Conservation (phyloP, 2,329 filamentous ascomycete genomes). For the Zymoseptoria crescenta region DNA sequence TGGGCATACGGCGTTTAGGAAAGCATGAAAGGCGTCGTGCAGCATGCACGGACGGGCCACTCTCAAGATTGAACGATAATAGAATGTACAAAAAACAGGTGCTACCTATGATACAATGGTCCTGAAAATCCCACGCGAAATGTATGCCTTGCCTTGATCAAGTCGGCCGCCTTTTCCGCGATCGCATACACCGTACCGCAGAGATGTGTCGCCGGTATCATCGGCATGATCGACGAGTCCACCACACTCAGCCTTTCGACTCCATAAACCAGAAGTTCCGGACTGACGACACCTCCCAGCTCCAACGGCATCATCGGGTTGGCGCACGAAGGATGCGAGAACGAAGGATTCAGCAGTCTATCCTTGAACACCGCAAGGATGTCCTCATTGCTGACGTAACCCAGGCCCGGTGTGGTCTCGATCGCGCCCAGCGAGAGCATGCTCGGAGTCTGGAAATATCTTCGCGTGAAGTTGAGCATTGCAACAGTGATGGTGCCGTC, state of each 20-base stretch:
- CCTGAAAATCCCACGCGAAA: too few species aligned
- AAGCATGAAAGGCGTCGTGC: background rate
- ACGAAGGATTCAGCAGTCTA: constrained; percentile 18
- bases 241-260: constrained; percentile 22
- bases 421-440: constrained; percentile 28
- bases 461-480: constrained; percentile 30
- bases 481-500: constrained; percentile 31
- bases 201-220: constrained; percentile 17
- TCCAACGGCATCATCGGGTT: constrained; percentile 14
- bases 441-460: constrained; percentile 27
- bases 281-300: constrained; percentile 24
- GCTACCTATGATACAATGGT: too few species aligned
- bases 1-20: background rate
- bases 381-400: constrained; percentile 15
- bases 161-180: constrained; percentile 30
- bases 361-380: constrained; percentile 7
- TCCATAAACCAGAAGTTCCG: constrained; percentile 23
- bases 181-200: constrained; percentile 27
- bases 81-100: background rate
- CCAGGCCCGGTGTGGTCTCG: constrained; percentile 24
- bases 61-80: background rate
- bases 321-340: constrained; percentile 16
- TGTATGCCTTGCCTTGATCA: constrained; percentile 16
- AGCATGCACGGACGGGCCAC: background rate
- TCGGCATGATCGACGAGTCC: constrained; percentile 29